Base-by-base conservation (phyloP, 805 yeast species). In the Yamadazyma tumulicola region DNA sequence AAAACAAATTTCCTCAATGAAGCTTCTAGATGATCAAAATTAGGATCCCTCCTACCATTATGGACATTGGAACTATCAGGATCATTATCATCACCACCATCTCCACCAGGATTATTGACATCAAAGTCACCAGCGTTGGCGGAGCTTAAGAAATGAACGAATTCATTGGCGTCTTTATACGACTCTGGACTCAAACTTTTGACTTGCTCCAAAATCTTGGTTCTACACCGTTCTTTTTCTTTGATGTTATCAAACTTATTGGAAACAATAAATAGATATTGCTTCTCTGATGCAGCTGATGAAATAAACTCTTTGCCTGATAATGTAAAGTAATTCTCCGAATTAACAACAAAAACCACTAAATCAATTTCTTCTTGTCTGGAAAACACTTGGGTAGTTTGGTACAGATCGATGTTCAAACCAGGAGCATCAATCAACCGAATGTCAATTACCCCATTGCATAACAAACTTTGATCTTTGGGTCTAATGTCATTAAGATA, bases 361-460 rank as follows among this genome's bases (percentile, higher is more conserved):
- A 93, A 69, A 56, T 93, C 99, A 42, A 93, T 93, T 52, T 93
- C 98, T 52, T 93, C 97, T 63, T 93, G 97, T 41, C 97, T 77
- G 2, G 96, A 83, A 55, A 91, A 89, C 0, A 93, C 88, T 52
- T 91, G 95, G 1, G 96, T 85, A 0, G 99, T 93, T 55, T 87
- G 96, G 48, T 82, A 83, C 4, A 93, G 85, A 51, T 91, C 97
- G 72, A 88, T 72, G 55, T 93, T 93, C 37, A 93, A 69, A 0
- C 99, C 99, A 0, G 99, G 99, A 0, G 97, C 97, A 63, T 93
- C 99, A 35, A 93, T 93, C 41, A 93, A 67, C 16, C 89, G 78
- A 38, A 93, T 88, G 52, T 93, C 97, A 26, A 91, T 86, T 7
- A 87, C 84, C 2, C 97, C 97, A 56, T 93, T 93, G 40, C 81